Evolutionary conservation across 768 basidiomycete species (phyloP).

Genomic region (Pisolithus albus): DNA sequence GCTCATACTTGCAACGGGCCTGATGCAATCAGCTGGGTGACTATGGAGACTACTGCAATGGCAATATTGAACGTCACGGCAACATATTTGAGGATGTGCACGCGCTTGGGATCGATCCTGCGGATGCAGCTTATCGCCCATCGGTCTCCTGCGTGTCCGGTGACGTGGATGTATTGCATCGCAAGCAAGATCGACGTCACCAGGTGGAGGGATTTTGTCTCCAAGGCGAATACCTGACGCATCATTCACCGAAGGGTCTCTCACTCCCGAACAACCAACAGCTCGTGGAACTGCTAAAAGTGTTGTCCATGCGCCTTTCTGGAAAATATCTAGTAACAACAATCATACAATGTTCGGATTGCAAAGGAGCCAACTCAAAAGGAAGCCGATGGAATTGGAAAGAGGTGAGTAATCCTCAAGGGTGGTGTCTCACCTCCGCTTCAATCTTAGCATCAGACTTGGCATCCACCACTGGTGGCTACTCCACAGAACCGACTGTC

Average conservation of each 20-base stretch:
- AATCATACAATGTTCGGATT: neutral
- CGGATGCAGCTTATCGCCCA: too few relatives aligned
- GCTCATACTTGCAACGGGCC: neutral
- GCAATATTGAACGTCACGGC: neutral
- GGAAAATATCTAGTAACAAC: neutral
- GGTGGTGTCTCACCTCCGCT: neutral
- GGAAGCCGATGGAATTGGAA: neutral
- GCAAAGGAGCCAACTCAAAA: neutral
- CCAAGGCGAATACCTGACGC: neutral
- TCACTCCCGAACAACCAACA: neutral
- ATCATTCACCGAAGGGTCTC: neutral
- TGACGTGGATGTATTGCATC: neutral
- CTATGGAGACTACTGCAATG: neutral
- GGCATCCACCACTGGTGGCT: neutral
- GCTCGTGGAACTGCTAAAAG: neutral
- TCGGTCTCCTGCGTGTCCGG: neutral
- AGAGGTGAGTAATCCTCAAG: neutral
- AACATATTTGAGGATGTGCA: too few relatives aligned
- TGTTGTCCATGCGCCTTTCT: neutral
- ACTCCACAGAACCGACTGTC: too few relatives aligned
- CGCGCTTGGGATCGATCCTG: too few relatives aligned
- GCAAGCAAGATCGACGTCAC: too few relatives aligned
- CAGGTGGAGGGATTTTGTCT: neutral
- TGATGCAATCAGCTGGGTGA: neutral
- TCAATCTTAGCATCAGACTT: neutral